A percentile compares a stretch with the other conserved stretches of the same genome.
These are phyloP conservation scores for Russula vinacea DNA, from an alignment of 768 basidiomycete genomes.

Conservation along the genomic window DNA sequence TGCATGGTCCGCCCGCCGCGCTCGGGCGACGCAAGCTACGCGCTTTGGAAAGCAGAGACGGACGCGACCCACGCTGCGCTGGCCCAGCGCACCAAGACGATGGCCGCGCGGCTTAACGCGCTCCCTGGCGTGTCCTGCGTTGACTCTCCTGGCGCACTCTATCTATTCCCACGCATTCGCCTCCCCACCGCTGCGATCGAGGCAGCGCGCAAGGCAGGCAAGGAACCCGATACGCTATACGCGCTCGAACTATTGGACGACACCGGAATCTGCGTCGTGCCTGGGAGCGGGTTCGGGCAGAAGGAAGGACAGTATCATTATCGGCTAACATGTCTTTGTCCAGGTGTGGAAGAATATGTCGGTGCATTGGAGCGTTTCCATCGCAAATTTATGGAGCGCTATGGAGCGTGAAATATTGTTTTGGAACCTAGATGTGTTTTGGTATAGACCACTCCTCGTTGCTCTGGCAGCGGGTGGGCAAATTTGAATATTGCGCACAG, in stretches of 20 bases:
- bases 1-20: conserved; percentile 89
- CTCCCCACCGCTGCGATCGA: conserved; percentile 70
- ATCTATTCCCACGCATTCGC: conserved; percentile 83
- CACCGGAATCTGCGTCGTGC: conserved; percentile 92
- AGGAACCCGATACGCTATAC: conserved; percentile 88
- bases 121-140: conserved; percentile 90
- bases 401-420: conserved; percentile 32
- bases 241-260: conserved; percentile 77
- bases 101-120: conserved; percentile 76
- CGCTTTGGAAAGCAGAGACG: conserved; percentile 81
- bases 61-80: conserved; percentile 73
- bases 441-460: neutral
- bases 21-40: conserved; percentile 69
- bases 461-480: neutral
- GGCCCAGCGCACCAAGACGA: conserved; percentile 61
- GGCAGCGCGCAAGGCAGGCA: conserved; percentile 67
- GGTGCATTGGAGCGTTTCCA: conserved; percentile 78
- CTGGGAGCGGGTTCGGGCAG: conserved; percentile 94
- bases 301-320: conserved; percentile 88
- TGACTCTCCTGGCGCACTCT: conserved; percentile 86
- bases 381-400: conserved; percentile 53
- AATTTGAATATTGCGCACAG: neutral
- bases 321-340: conserved; percentile 89
- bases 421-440: neutral
- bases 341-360: conserved; percentile 91